Percentiles rank a stretch among this genome's conserved stretches.
These are phyloP conservation scores for Starmerella davenportii DNA, from an alignment of 805 yeast genomes.

Conservation along the genomic window DNA sequence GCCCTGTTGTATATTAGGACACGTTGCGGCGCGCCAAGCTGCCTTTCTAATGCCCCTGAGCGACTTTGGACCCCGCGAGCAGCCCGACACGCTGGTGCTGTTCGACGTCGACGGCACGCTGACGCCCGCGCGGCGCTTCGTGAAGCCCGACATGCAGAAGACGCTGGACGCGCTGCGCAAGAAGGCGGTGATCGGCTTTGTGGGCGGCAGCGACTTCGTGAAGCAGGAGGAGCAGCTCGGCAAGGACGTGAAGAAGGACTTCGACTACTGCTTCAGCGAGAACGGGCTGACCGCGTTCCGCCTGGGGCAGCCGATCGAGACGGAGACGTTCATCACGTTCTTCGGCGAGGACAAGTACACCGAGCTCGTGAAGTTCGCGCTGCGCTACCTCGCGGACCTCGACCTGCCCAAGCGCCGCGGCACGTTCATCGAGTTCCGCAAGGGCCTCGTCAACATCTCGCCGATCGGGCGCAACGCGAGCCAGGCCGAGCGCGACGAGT, in stretches of 20 bases:
- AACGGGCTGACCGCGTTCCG: conserved; percentile 97
- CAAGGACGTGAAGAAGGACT: conserved; percentile 48
- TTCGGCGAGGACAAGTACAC: conserved; percentile 90
- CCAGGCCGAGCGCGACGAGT: conserved; percentile 82
- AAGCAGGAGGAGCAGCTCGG: conserved; percentile 97
- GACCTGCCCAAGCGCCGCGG: conserved; percentile 97
- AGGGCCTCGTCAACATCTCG: conserved; percentile 96
- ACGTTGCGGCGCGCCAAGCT: background rate
- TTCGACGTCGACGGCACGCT: conserved; percentile 98
- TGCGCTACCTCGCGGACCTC: conserved; percentile 64
- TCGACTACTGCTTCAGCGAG: conserved; percentile 93
- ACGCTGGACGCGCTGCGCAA: conserved; percentile 60
- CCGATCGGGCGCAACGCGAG: conserved; percentile 98
- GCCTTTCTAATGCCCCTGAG: conserved; percentile 25
- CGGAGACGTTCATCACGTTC: conserved; percentile 90
- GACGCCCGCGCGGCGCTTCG: conserved; percentile 80
- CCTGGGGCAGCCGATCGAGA: conserved; percentile 68
- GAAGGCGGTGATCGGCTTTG: conserved; percentile 90
- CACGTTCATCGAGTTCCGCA: conserved; percentile 95
- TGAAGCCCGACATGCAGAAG: conserved; percentile 49
- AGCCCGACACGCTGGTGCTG: conserved; percentile 56
- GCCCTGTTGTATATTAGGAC: background rate
- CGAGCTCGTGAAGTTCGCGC: conserved; percentile 66
- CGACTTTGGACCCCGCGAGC: conserved; percentile 56
- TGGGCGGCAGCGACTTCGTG: conserved; percentile 88